A percentile compares a stretch with the other conserved stretches of the same genome.
Evolutionary conservation across 192 early-diverging fungal species (phyloP).

Genomic region (Mortierella claussenii): DNA sequence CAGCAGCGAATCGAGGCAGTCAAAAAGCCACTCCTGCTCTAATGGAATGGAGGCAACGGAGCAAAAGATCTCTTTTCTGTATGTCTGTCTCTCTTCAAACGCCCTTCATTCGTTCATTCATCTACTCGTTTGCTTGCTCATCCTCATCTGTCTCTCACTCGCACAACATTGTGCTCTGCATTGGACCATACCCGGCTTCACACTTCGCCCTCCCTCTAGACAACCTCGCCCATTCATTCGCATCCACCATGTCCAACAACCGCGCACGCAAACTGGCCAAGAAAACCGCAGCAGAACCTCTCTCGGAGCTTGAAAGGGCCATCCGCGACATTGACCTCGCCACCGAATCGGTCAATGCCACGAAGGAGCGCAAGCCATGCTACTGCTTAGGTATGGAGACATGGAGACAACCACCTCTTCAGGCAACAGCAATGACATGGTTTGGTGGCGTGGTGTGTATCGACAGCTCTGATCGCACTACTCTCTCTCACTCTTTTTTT

Average conservation of each 20-base stretch:
- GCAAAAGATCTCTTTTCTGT: background rate
- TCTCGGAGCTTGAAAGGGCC: conserved; percentile 59
- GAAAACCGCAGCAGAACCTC: conserved; percentile 44
- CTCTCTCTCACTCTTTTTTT: too few relatives aligned
- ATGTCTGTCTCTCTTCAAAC: background rate
- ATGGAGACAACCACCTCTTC: too few relatives aligned
- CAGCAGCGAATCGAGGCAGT: too few relatives aligned
- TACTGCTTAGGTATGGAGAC: conserved; percentile 66
- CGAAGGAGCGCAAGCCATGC: conserved; percentile 58
- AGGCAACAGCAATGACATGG: too few relatives aligned
- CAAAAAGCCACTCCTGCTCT: too few relatives aligned
- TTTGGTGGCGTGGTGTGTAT: too few relatives aligned
- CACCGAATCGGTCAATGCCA: conserved; percentile 49
- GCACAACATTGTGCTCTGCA: too few relatives aligned
- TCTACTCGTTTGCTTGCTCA: background rate
- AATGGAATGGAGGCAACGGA: conserved; percentile 22
- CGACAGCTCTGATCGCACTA: too few relatives aligned
- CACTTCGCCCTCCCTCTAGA: too few relatives aligned
- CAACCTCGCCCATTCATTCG: too few relatives aligned
- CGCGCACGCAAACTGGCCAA: conserved; percentile 57
- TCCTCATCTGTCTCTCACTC: too few relatives aligned
- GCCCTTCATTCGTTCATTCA: background rate
- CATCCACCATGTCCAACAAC: conserved; percentile 53
- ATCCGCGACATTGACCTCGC: conserved; percentile 59
- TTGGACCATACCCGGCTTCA: too few relatives aligned